phyloP scores from a whole-genome alignment of 1,139 yeast species.

The Arxiozyma slooffiae region DNA sequence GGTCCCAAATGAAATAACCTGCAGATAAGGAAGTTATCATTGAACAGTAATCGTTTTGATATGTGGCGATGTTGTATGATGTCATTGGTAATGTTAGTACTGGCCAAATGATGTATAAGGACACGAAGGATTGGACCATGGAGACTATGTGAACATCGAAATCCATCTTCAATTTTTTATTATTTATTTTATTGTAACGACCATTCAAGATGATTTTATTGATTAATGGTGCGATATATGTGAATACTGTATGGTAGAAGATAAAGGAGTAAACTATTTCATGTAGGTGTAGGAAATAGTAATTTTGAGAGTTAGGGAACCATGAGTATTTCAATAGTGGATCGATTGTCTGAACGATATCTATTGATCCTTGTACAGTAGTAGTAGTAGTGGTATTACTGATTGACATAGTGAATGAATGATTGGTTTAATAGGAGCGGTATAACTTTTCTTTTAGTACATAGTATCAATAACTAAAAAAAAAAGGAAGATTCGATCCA shows the following conservation, averaged over 20 bases:
- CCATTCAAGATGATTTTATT: slow-evolving; percentile 40
- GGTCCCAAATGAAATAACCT: slow-evolving; percentile 91
- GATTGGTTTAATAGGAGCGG: not conserved
- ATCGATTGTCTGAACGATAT: slow-evolving; percentile 10
- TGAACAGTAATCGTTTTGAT: slow-evolving; percentile 66
- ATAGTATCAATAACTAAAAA: too few species aligned
- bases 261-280: slow-evolving; percentile 40
- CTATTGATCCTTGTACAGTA: not conserved
- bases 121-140: slow-evolving; percentile 60
- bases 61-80: slow-evolving; percentile 19
- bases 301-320: slow-evolving; percentile 23
- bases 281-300: slow-evolving; percentile 38
- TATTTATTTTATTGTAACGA: slow-evolving; percentile 39
- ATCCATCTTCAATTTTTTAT: slow-evolving; percentile 43
- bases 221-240: slow-evolving; percentile 35
- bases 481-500: too few species aligned
- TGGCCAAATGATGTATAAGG: slow-evolving; percentile 38
- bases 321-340: slow-evolving; percentile 26
- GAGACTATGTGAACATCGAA: slow-evolving; percentile 87
- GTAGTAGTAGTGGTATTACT: not conserved
- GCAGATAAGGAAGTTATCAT: slow-evolving; percentile 61
- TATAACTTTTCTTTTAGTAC: not conserved
- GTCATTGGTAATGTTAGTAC: slow-evolving; percentile 19
- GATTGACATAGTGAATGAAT: not conserved
- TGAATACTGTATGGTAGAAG: slow-evolving; percentile 39